These are phyloP conservation scores for Stephania japonica DNA, from an alignment of 164 flowering plant species.

Conservation along the genomic window DNA sequence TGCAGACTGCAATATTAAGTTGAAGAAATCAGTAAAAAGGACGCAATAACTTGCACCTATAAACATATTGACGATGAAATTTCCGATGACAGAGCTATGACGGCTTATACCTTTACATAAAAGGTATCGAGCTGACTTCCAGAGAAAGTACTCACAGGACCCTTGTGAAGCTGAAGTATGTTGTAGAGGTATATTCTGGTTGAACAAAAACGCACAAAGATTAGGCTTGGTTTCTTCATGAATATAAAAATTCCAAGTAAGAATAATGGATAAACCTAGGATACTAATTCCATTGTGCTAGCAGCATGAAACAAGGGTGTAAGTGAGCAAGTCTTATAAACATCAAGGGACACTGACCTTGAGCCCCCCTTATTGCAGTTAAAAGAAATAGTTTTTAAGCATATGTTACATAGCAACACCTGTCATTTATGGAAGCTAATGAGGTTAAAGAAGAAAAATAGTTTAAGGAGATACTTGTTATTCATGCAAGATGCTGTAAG, in stretches of 20 bases:
- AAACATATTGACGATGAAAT: neutral
- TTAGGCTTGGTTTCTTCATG: neutral
- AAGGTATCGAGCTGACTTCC: constrained; percentile 70
- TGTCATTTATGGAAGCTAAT: neutral
- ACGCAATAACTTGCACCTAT: neutral
- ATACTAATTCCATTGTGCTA: neutral
- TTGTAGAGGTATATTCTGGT: constrained; percentile 82
- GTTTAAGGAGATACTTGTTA: constrained; percentile 44
- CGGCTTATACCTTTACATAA: constrained; percentile 64
- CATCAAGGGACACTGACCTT: neutral
- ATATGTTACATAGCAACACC: no score
- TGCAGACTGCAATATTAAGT: constrained; percentile 45
- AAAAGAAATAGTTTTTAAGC: no score
- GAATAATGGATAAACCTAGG: no score
- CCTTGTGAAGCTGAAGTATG: constrained; percentile 75
- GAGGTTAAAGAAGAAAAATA: neutral
- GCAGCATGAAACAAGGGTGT: neutral
- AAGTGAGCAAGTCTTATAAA: neutral
- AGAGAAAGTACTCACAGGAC: constrained; percentile 62
- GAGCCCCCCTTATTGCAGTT: neutral
- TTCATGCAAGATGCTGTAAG: constrained; percentile 94
- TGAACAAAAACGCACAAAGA: constrained; percentile 2
- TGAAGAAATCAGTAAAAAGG: neutral
- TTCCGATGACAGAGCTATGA: neutral
- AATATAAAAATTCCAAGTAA: neutral